Evolutionary conservation across 1,284 basidiomycete species (phyloP).

Genomic region (Tetrapyrgos nigripes): DNA sequence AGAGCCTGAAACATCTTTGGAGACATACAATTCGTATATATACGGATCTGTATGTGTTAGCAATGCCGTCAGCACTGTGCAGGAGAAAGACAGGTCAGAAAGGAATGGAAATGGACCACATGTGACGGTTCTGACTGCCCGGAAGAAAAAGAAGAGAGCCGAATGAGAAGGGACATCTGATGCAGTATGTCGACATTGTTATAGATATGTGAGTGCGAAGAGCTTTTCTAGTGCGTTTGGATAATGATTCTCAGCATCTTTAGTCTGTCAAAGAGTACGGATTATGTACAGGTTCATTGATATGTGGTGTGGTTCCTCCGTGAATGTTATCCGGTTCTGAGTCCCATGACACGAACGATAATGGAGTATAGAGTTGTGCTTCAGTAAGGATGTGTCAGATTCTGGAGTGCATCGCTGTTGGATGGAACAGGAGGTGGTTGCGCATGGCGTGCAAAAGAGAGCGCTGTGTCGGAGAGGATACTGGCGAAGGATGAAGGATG

Average conservation of each 20-base stretch:
- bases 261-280: background rate
- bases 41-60: constrained; percentile 59
- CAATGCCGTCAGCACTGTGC: constrained; percentile 38
- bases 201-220: background rate
- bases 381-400: background rate
- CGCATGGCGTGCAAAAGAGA: too few species aligned
- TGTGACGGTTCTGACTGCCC: constrained; percentile 64
- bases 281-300: background rate
- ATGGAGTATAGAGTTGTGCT: background rate
- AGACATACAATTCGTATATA: constrained; percentile 63
- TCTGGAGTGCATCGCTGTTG: background rate
- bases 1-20: constrained; percentile 64
- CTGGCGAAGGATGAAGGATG: background rate
- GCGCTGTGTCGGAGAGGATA: background rate
- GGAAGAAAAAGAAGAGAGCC: constrained; percentile 64
- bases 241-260: background rate
- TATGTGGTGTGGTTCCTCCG: background rate
- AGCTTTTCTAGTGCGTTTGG: background rate
- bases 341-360: background rate
- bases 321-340: background rate
- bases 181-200: background rate
- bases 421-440: too few species aligned
- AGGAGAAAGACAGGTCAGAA: constrained; percentile 14
- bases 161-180: constrained; percentile 25
- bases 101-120: constrained; percentile 27